phyloP scores from a whole-genome alignment of 1,139 yeast species.

The Yamadazyma songkhlaensis region DNA sequence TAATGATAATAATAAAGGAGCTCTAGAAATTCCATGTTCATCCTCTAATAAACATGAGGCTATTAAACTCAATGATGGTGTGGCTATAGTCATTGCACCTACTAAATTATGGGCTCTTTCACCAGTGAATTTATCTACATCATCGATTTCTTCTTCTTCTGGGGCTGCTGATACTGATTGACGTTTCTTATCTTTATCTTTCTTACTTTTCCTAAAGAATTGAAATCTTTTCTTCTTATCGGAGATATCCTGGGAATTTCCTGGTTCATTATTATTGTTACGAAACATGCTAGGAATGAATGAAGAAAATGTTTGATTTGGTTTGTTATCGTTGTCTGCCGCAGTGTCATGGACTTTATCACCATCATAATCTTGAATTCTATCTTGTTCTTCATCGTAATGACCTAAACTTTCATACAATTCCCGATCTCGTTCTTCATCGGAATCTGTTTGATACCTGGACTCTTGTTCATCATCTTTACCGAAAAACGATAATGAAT shows the following conservation, averaged over 20 bases:
- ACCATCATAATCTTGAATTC: conserved; percentile 2
- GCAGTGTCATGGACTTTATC: conserved; percentile 2
- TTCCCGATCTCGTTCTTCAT: conserved; percentile 16
- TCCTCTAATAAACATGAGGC: conserved; percentile 77
- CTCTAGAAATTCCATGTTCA: conserved; percentile 73
- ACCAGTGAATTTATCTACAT: conserved; percentile 30
- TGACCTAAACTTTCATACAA: conserved; percentile 2
- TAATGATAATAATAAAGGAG: conserved; percentile 76
- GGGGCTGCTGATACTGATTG: conserved; percentile 14
- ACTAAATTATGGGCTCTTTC: conserved; percentile 64
- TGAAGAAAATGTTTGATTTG: conserved; percentile 11
- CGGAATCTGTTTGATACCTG: conserved; percentile 25
- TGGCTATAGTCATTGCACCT: conserved; percentile 64
- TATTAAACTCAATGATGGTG: conserved; percentile 74
- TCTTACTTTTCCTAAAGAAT: conserved; percentile 22
- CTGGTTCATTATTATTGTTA: conserved; percentile 3
- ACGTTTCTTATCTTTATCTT: conserved; percentile 23
- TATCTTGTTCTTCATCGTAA: not conserved
- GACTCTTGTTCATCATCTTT: conserved; percentile 23
- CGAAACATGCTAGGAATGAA: conserved; percentile 15
- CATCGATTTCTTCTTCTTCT: conserved; percentile 19
- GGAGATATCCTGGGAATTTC: not conserved
- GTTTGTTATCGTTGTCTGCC: conserved; percentile 1
- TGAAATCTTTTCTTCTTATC: conserved; percentile 19
- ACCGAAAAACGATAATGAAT: conserved; percentile 27